phyloP scores from a whole-genome alignment of 805 yeast genomes.

The Ogataea pignaliae region DNA sequence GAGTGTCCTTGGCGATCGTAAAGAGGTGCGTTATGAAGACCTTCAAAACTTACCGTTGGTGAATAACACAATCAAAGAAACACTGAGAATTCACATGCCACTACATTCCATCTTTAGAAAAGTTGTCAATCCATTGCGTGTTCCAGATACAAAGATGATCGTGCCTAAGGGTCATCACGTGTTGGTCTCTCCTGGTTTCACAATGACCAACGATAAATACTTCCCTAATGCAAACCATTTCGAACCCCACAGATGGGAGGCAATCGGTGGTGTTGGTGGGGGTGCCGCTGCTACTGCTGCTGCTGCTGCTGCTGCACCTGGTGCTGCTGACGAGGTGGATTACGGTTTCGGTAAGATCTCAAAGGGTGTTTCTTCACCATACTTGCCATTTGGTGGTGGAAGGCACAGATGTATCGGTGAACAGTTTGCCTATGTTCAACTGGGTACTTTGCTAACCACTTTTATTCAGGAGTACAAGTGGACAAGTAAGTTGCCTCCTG shows the following conservation, averaged over 20 bases:
- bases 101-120: conserved; percentile 93
- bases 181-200: conserved; percentile 89
- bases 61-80: conserved; percentile 84
- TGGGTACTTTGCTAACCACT: conserved; percentile 77
- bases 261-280: conserved; percentile 15
- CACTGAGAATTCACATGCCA: conserved; percentile 94
- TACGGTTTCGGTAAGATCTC: conserved; percentile 97
- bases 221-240: conserved; percentile 73
- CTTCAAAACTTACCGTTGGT: conserved; percentile 77
- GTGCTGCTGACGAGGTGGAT: conserved; percentile 51
- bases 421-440: conserved; percentile 92
- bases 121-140: conserved; percentile 71
- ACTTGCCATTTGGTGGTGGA: conserved; percentile 98
- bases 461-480: conserved; percentile 74
- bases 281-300: too few species aligned
- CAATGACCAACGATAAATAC: conserved; percentile 69
- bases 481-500: conserved; percentile 62
- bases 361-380: conserved; percentile 94
- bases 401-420: conserved; percentile 99
- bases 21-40: conserved; percentile 73
- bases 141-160: conserved; percentile 72
- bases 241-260: conserved; percentile 87
- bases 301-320: conserved; percentile 19
- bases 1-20: conserved; percentile 50
- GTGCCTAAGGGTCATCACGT: conserved; percentile 90